Conservation (phyloP, 2,329 filamentous ascomycete species). For the Phyllosticta citriasiana region DNA sequence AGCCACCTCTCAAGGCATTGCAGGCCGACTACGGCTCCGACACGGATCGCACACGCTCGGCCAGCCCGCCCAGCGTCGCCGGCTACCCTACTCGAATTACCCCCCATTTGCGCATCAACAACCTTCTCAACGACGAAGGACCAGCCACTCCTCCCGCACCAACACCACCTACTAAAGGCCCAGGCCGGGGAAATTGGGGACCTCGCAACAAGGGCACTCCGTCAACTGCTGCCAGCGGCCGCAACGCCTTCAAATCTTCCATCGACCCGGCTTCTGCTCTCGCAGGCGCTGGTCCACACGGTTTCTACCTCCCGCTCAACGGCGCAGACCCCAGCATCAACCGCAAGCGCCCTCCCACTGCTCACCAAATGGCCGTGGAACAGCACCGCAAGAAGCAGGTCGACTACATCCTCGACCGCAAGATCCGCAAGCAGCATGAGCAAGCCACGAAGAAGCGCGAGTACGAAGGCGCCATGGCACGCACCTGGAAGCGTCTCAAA, state of each 20-base stretch:
- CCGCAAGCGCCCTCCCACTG: conserved; percentile 64
- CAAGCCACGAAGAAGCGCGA: conserved; percentile 51
- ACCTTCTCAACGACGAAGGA: conserved; percentile 37
- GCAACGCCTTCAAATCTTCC: conserved; percentile 19
- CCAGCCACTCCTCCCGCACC: conserved; percentile 20
- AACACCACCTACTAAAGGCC: conserved; percentile 27
- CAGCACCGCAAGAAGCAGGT: conserved; percentile 68
- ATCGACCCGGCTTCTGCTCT: conserved; percentile 11
- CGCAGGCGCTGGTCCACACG: conserved; percentile 41
- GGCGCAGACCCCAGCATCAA: conserved; percentile 37
- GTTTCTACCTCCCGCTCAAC: conserved; percentile 41
- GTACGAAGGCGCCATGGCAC: conserved; percentile 55
- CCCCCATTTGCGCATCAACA: conserved; percentile 39
- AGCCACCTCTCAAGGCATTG: conserved; percentile 17
- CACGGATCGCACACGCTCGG: conserved; percentile 39
- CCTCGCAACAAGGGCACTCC: conserved; percentile 22
- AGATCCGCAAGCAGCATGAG: conserved; percentile 57
- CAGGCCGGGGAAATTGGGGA: conserved; percentile 41
- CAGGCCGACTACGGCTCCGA: conserved; percentile 31
- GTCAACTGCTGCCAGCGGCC: conserved; percentile 13
- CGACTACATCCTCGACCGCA: conserved; percentile 72
- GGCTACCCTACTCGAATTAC: conserved; percentile 18
- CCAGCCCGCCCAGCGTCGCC: conserved; percentile 31
- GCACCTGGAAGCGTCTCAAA: conserved; percentile 55
- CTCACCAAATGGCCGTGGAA: conserved; percentile 73